Evolutionary conservation across 2,329 filamentous ascomycete species (phyloP).

Genomic region (Zasmidium cellare): DNA sequence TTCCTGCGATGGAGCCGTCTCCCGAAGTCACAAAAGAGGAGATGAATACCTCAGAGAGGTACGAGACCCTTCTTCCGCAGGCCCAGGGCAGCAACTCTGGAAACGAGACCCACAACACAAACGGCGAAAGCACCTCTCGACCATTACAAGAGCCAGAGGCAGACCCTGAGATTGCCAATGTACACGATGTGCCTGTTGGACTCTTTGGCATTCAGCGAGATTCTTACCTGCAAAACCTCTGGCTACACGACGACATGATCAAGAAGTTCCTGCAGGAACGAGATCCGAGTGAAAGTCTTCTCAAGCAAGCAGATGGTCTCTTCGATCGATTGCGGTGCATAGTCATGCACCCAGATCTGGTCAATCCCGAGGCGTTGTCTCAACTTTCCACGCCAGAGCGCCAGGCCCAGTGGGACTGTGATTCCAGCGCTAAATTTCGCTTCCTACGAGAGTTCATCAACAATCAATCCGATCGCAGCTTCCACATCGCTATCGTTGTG

Average conservation of each 20-base stretch:
- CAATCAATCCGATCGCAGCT: constrained; percentile 22
- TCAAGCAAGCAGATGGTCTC: constrained; percentile 26
- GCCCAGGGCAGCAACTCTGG: constrained; percentile 11
- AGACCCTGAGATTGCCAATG: constrained; percentile 17
- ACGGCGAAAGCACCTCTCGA: not conserved
- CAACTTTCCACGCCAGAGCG: constrained; percentile 27
- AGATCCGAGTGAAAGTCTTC: constrained; percentile 14
- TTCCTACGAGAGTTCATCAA: constrained; percentile 37
- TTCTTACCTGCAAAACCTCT: constrained; percentile 29
- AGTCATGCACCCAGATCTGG: constrained; percentile 36
- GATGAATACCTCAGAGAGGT: constrained; percentile 36
- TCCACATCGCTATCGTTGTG: constrained; percentile 33
- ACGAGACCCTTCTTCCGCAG: constrained; percentile 34
- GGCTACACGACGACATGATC: constrained; percentile 25
- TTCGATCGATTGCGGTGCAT: constrained; percentile 29
- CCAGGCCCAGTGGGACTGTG: constrained; percentile 36
- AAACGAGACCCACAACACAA: not conserved
- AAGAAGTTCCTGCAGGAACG: constrained; percentile 25
- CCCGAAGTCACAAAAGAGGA: constrained; percentile 31
- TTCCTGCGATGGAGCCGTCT: constrained; percentile 31
- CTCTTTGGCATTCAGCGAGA: constrained; percentile 34
- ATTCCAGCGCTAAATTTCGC: constrained; percentile 38
- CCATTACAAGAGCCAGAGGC: constrained; percentile 3
- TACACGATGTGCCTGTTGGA: constrained; percentile 31
- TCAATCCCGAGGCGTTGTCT: constrained; percentile 32